Conservation (phyloP, 176 grass and related monocot genomes). For the Pontederia crassipes region DNA sequence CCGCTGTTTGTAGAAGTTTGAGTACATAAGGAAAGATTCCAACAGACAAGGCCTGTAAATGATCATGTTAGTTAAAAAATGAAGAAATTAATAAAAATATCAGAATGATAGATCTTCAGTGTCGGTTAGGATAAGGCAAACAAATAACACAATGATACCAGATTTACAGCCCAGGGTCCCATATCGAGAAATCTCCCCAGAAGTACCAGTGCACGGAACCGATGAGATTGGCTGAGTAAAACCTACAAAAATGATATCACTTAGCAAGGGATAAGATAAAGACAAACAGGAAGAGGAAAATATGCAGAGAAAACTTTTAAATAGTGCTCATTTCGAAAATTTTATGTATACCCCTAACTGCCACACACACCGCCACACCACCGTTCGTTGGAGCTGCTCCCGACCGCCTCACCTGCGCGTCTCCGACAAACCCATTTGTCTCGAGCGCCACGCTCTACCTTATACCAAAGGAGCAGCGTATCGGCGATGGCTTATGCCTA, state of each 20-base stretch:
- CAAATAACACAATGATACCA: constrained; percentile 37
- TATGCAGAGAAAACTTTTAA: too few species aligned
- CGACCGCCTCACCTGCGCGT: too few species aligned
- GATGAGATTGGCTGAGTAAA: constrained; percentile 91
- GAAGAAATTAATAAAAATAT: constrained; percentile 6
- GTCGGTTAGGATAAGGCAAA: background rate
- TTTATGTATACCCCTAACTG: too few species aligned
- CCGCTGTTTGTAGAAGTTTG: constrained; percentile 94
- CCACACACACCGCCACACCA: too few species aligned
- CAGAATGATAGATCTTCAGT: background rate
- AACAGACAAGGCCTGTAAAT: constrained; percentile 77
- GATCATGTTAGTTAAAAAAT: constrained; percentile 8
- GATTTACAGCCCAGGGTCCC: constrained; percentile 97
- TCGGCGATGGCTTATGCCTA: too few species aligned
- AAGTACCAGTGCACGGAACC: constrained; percentile 89
- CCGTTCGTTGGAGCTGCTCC: too few species aligned
- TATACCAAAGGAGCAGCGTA: too few species aligned
- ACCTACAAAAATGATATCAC: constrained; percentile 40
- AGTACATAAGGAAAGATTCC: constrained; percentile 97
- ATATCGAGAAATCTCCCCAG: constrained; percentile 99
- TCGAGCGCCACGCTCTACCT: too few species aligned
- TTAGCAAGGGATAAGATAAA: too few species aligned
- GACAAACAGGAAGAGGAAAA: too few species aligned
- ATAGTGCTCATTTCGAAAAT: too few species aligned
- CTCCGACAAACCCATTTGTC: too few species aligned